Percentiles rank a stretch among this genome's conserved stretches.
phyloP scores from a whole-genome alignment of 768 basidiomycete genomes.

The Hygrocybe punicea region DNA sequence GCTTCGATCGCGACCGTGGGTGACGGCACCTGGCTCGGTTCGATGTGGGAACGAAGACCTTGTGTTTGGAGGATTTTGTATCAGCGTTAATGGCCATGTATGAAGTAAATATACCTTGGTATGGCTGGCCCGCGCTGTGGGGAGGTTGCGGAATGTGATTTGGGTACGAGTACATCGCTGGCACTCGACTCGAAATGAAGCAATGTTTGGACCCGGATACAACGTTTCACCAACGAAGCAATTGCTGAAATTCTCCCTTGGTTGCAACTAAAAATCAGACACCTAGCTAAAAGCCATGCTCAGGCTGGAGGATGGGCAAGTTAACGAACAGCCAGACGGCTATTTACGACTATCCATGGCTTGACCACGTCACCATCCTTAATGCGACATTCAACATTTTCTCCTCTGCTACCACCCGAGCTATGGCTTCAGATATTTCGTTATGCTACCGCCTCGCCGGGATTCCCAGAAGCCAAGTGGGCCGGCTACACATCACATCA shows the following conservation, averaged over 20 bases:
- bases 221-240: too few relatives aligned
- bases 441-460: neutral
- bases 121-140: constrained; percentile 57
- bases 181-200: too few relatives aligned
- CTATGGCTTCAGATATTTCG: constrained; percentile 3
- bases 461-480: neutral
- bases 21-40: constrained; percentile 89
- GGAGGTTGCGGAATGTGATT: constrained; percentile 67
- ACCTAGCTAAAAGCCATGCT: too few relatives aligned
- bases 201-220: too few relatives aligned
- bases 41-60: constrained; percentile 81
- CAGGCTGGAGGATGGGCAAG: too few relatives aligned
- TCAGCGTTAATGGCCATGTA: neutral
- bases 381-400: neutral
- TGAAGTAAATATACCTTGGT: constrained; percentile 38
- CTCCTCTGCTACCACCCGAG: neutral
- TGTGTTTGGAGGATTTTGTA: constrained; percentile 6
- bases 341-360: too few relatives aligned
- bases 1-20: constrained; percentile 73
- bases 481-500: neutral
- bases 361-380: too few relatives aligned
- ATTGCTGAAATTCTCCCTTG: too few relatives aligned
- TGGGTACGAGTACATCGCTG: constrained; percentile 42
- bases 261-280: too few relatives aligned
- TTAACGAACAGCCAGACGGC: too few relatives aligned